Percentiles rank a stretch among this genome's conserved stretches.
Conservation (phyloP, 148 eudicot genomes). For the Rhododendron williamsianum region DNA sequence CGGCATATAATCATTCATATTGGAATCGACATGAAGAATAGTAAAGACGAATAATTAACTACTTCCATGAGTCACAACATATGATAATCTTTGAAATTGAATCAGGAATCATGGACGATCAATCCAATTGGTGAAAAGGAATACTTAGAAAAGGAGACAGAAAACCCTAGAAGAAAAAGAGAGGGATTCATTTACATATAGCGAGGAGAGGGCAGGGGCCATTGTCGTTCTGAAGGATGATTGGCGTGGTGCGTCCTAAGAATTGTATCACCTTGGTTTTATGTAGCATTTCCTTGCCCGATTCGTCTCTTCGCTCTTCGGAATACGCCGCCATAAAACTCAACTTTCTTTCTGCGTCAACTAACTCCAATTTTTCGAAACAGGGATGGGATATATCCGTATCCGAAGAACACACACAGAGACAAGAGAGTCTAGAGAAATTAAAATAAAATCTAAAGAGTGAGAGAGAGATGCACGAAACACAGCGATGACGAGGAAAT, state of each 20-base stretch:
- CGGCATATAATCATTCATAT: background rate
- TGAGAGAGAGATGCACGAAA: background rate
- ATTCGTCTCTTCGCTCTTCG: conserved; percentile 30
- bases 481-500: background rate
- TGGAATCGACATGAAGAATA: background rate
- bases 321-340: conserved; percentile 26
- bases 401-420: background rate
- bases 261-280: conserved; percentile 70
- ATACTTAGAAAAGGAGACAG: background rate
- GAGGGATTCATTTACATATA: conserved; percentile 45
- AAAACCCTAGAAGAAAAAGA: conserved; percentile 31
- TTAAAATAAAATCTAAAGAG: background rate
- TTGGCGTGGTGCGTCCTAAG: conserved; percentile 59
- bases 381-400: background rate
- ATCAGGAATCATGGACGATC: background rate
- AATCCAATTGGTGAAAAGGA: background rate
- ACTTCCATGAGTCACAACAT: background rate
- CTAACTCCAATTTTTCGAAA: background rate
- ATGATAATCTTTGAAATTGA: background rate
- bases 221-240: conserved; percentile 90
- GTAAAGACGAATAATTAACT: background rate
- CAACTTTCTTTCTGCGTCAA: conserved; percentile 3
- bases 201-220: conserved; percentile 98
- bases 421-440: background rate
- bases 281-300: conserved; percentile 45